phyloP scores from a whole-genome alignment of 257 asterid genomes.

The Gentiana straminea region DNA sequence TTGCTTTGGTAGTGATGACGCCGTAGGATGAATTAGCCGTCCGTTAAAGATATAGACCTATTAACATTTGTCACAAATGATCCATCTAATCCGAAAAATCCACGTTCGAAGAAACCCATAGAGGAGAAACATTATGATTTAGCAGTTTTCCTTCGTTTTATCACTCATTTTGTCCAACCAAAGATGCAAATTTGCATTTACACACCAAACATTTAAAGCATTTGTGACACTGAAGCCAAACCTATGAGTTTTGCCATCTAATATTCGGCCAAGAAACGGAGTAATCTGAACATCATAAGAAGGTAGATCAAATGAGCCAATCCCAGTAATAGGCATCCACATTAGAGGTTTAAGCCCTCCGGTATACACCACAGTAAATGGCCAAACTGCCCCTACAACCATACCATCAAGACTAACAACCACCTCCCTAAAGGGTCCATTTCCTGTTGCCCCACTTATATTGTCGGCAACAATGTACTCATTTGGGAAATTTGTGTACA shows the following conservation, averaged over 20 bases:
- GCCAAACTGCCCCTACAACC: conserved; percentile 57
- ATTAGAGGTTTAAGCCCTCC: conserved; percentile 73
- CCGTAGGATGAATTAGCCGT: conserved; percentile 66
- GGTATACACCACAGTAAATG: conserved; percentile 62
- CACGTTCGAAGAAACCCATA: conserved; percentile 15
- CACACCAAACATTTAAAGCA: conserved; percentile 66
- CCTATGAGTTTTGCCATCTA: conserved; percentile 47
- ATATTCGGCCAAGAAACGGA: conserved; percentile 35
- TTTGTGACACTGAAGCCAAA: conserved; percentile 46
- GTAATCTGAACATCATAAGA: conserved; percentile 69
- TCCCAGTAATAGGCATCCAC: conserved; percentile 70
- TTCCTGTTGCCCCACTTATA: conserved; percentile 25
- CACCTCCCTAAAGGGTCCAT: conserved; percentile 76
- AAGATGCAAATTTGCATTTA: conserved; percentile 78
- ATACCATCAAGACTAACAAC: conserved; percentile 37
- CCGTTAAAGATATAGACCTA: conserved; percentile 37
- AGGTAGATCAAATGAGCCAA: conserved; percentile 72
- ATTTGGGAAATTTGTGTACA: conserved; percentile 59
- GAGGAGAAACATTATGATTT: conserved; percentile 15
- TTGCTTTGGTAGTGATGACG: conserved; percentile 25
- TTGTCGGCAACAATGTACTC: conserved; percentile 43
- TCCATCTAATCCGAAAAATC: conserved; percentile 58
- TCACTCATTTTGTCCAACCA: conserved; percentile 50
- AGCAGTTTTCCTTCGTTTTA: conserved; percentile 41
- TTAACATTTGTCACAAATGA: conserved; percentile 28